phyloP scores from a whole-genome alignment of 202 grass and related monocot species.

The Hordeum pubiflorum region DNA sequence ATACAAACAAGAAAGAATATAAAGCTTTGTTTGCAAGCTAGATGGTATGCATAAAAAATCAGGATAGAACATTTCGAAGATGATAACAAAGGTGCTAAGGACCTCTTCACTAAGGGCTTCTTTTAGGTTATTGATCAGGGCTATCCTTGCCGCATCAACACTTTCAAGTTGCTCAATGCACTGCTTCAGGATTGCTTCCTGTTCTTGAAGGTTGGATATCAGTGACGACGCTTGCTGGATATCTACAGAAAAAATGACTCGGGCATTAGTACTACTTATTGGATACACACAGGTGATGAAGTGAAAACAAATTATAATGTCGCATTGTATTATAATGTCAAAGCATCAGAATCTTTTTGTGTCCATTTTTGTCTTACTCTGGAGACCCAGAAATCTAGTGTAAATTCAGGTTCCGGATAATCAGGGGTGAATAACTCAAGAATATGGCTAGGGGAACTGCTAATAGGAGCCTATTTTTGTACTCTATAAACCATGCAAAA shows the following conservation, averaged over 20 bases:
- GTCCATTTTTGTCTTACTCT: background rate
- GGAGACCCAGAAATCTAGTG: background rate
- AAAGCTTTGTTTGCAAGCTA: conserved; percentile 9
- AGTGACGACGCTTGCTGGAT: conserved; percentile 52
- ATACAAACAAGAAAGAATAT: conserved; percentile 23
- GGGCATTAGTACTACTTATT: background rate
- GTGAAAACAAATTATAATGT: background rate
- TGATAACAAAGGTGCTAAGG: conserved; percentile 22
- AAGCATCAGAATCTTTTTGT: background rate
- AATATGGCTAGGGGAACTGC: background rate
- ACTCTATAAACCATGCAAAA: background rate
- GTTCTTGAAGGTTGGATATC: conserved; percentile 54
- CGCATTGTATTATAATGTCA: background rate
- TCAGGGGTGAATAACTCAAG: conserved; percentile 10
- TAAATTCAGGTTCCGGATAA: background rate
- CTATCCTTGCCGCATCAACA: conserved; percentile 38
- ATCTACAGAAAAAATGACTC: conserved; percentile 38
- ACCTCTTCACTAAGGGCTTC: conserved; percentile 79
- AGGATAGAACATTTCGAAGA: conserved; percentile 15
- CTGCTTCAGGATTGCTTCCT: conserved; percentile 51
- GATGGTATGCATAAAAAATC: background rate
- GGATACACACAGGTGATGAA: background rate
- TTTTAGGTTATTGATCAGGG: conserved; percentile 66
- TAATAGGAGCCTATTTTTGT: background rate
- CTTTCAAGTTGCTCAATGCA: conserved; percentile 59